Conservation (phyloP, 306 rosid genomes). For the Abrus precatorius region DNA sequence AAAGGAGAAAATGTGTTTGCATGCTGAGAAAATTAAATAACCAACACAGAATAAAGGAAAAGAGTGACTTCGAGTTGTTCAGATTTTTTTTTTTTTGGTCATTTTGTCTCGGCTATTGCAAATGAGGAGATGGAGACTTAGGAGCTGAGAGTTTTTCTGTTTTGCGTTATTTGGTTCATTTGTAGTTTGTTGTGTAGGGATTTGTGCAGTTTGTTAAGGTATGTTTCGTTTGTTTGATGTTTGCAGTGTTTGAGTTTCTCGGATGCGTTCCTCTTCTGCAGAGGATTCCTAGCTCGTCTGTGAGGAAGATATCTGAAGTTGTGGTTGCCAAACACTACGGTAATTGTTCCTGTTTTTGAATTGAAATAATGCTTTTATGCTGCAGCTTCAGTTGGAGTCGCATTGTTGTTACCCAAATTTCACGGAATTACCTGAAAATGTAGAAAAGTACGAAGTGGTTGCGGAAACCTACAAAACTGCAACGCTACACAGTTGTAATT, state of each 20-base stretch:
- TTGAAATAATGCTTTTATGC: background rate
- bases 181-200: conserved; percentile 5
- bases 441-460: background rate
- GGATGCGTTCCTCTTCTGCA: conserved; percentile 86
- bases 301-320: conserved; percentile 70
- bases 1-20: background rate
- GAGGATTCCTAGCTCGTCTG: conserved; percentile 80
- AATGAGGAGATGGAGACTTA: background rate
- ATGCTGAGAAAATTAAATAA: conserved; percentile 17
- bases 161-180: background rate
- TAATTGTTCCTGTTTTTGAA: conserved; percentile 15
- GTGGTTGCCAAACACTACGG: conserved; percentile 68
- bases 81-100: background rate
- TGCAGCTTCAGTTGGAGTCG: background rate
- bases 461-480: background rate
- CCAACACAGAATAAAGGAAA: background rate
- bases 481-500: background rate
- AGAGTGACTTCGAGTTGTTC: background rate
- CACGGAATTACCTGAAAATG: background rate
- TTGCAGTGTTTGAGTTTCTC: conserved; percentile 81
- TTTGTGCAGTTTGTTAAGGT: background rate
- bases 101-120: background rate
- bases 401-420: background rate
- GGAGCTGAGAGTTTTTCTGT: background rate
- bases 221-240: background rate